Conservation (phyloP, 148 eudicot species). For the Chenopodium berlandieri region DNA sequence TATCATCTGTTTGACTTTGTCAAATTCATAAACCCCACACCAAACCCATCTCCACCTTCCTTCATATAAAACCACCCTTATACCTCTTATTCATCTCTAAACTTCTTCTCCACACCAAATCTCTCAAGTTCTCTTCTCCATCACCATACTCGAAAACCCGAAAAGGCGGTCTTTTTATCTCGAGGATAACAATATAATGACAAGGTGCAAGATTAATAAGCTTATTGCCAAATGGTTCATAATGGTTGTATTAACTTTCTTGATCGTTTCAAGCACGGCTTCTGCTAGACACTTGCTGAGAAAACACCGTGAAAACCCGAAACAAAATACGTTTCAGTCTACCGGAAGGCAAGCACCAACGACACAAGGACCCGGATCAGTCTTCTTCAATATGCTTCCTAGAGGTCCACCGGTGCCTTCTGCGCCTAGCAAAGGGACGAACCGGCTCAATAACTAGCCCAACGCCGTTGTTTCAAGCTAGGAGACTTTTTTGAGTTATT, state of each 20-base stretch:
- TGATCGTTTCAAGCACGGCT: conserved; percentile 12
- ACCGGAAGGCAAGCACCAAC: neutral
- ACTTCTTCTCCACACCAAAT: neutral
- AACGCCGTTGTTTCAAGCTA: neutral
- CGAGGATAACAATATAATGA: conserved; percentile 13
- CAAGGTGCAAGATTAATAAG: neutral
- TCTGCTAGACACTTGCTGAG: conserved; percentile 14
- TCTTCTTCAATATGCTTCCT: conserved; percentile 30
- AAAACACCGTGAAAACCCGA: neutral
- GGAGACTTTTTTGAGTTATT: neutral
- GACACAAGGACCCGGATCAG: conserved; percentile 6
- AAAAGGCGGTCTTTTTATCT: neutral
- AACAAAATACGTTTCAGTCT: neutral
- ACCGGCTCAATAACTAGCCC: conserved; percentile 4
- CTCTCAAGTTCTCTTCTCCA: neutral
- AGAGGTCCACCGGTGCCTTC: conserved; percentile 26
- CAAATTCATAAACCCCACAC: conserved; percentile 16
- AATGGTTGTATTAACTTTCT: neutral
- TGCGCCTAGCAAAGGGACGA: conserved; percentile 31
- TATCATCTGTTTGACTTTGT: conserved; percentile 21
- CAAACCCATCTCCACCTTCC: neutral
- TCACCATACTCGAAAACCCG: neutral
- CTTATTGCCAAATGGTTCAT: neutral
- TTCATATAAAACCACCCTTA: conserved; percentile 19
- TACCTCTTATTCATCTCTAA: neutral